Evolutionary conservation across 2,329 filamentous ascomycete genomes (phyloP), one percentile per base, ranked within the genome.

Genomic region (Sclerotinia glacialis): DNA sequence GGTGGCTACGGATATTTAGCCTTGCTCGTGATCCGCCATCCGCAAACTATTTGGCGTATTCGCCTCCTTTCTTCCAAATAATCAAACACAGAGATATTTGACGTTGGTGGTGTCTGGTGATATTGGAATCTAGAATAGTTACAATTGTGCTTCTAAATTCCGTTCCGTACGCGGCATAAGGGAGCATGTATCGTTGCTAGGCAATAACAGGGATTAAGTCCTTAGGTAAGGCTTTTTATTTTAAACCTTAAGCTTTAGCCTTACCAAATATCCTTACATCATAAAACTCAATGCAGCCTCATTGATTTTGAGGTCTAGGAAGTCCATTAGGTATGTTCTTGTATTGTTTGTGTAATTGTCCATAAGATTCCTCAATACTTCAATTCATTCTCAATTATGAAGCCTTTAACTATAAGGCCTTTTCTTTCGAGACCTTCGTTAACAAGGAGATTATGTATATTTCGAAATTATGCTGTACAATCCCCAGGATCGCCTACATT

Each of bases 401-500:
- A 72, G 63, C 65, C 71, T n/a, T 37, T 67, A 26, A 68, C 65
- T 42, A 56, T 74, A 42, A 67, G 71, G 23, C 68, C 74, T 7
- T 69, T 74, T 49, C 65, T 74, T 12, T 61, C 68, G 23, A 69
- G 64, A 42, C 64, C 70, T 18, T 68, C 66, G 21, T 68, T 70
- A 42, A 66, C 66, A 52, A 65, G 66, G 64, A 68, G 65, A 61
- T 59, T 67, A 49, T 71, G 58, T 52, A 60, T 71, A 42, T 71
- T 80, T 67, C 83, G 90, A 67, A 80, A 79, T 67, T 97, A 95
- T 79, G 93, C 94, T 62, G 86, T 91, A 67, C 89, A 93, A 78
- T 84, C 91, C 26, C 83, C 91, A 2, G 91, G 92, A 68, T 86
- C 87, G 50, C 91, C 93, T 34, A 86, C 88, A 47, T 87, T 96